These are phyloP conservation scores for Aureobasidium lini DNA, from an alignment of 2,329 filamentous ascomycete genomes.

Conservation along the genomic window DNA sequence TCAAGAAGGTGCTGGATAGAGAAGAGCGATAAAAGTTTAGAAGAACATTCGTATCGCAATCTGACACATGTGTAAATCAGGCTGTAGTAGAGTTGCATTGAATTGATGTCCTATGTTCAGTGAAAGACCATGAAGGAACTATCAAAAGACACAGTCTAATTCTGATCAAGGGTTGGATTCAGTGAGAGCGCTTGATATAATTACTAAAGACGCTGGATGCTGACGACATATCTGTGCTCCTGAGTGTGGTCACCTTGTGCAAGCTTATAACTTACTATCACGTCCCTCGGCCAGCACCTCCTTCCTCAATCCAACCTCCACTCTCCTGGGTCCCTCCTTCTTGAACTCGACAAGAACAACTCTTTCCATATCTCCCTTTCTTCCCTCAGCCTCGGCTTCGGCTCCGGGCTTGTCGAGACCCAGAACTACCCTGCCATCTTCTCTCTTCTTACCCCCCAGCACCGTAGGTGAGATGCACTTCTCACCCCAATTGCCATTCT, in stretches of 20 bases:
- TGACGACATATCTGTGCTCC: no score
- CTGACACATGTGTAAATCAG: no score
- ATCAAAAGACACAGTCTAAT: no score
- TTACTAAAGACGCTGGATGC: no score
- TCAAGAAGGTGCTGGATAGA: no score
- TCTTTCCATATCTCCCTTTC: constrained; percentile 45
- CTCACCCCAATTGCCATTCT: constrained; percentile 35
- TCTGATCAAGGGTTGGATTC: no score
- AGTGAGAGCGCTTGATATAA: no score
- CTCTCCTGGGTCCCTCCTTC: constrained; percentile 48
- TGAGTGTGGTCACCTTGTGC: background rate
- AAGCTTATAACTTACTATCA: constrained; percentile 24
- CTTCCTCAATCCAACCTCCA: constrained; percentile 42
- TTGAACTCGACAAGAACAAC: constrained; percentile 51
- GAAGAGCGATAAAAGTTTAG: no score
- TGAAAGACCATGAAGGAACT: no score
- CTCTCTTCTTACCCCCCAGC: constrained; percentile 31
- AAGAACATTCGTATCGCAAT: no score
- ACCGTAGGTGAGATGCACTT: constrained; percentile 37
- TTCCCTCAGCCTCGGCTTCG: constrained; percentile 50
- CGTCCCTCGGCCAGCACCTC: constrained; percentile 47
- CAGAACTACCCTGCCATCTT: constrained; percentile 46
- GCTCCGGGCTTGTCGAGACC: constrained; percentile 47
- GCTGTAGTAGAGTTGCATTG: no score
- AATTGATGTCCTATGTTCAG: no score